phyloP scores from a whole-genome alignment of 257 asterid species.

The Ajuga chamaepitys region DNA sequence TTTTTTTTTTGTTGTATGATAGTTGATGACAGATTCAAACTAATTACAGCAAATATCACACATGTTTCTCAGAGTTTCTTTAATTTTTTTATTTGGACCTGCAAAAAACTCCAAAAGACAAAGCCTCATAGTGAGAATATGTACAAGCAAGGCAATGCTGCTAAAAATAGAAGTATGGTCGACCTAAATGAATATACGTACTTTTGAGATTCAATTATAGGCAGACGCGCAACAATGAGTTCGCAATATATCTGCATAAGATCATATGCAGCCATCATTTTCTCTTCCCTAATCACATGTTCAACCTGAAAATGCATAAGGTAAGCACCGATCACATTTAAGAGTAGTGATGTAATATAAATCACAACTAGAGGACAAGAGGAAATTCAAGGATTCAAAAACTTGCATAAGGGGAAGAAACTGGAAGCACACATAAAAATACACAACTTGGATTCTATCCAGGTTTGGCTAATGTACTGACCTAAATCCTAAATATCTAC shows the following conservation, averaged over 20 bases:
- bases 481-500: neutral
- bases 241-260: conserved; percentile 72
- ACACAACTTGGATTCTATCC: neutral
- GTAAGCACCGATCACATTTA: conserved; percentile 5
- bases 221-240: conserved; percentile 70
- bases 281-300: conserved; percentile 86
- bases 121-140: neutral
- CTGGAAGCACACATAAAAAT: neutral
- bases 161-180: neutral
- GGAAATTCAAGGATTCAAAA: neutral
- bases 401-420: neutral
- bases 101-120: too few species aligned
- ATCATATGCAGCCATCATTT: conserved; percentile 82
- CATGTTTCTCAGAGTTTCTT: too few species aligned
- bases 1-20: neutral
- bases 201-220: conserved; percentile 78
- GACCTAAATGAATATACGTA: conserved; percentile 25
- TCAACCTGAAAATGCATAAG: conserved; percentile 55
- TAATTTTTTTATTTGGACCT: too few species aligned
- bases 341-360: neutral
- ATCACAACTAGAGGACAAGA: neutral
- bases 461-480: neutral
- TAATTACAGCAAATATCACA: too few species aligned
- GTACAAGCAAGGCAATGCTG: neutral
- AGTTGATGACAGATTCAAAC: too few species aligned